Conservation (phyloP, 2,329 filamentous ascomycete species). For the Sporothrix curviconia region DNA sequence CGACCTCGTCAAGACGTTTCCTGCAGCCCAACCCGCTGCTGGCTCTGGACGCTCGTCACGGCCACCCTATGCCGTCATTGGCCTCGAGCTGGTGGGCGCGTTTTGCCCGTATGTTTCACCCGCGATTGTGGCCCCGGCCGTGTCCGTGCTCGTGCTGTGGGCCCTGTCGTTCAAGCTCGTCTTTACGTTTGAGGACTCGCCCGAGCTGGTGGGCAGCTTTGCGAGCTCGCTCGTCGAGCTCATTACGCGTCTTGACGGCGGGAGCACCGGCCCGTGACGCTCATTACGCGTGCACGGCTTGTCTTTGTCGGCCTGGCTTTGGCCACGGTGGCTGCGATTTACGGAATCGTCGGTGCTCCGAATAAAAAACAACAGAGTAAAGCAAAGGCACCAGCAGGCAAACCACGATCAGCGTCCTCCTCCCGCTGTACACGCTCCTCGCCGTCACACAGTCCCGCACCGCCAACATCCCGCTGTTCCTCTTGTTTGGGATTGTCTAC, state of each 20-base stretch:
- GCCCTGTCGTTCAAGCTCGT: constrained; percentile 82
- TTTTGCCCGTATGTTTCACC: constrained; percentile 37
- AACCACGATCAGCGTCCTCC: constrained; percentile 38
- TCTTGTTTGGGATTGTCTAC: constrained; percentile 61
- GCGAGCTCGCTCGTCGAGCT: constrained; percentile 33
- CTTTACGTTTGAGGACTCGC: constrained; percentile 81
- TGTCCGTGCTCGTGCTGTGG: constrained; percentile 34
- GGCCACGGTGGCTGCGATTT: constrained; percentile 33
- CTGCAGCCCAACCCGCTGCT: constrained; percentile 56
- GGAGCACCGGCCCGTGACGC: constrained; percentile 34
- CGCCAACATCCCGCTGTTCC: constrained; percentile 77
- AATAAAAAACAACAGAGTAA: neutral
- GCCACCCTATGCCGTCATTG: constrained; percentile 60
- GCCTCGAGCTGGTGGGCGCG: constrained; percentile 36
- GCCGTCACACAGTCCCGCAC: constrained; percentile 80
- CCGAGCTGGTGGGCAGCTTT: constrained; percentile 60
- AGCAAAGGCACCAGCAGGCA: neutral
- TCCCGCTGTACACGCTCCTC: constrained; percentile 69
- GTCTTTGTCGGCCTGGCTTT: constrained; percentile 44
- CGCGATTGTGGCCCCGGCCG: constrained; percentile 34
- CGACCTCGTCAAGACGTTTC: constrained; percentile 72
- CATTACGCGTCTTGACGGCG: constrained; percentile 23
- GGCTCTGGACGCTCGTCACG: constrained; percentile 69
- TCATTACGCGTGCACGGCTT: constrained; percentile 43
- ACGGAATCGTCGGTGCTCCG: constrained; percentile 28